Base-by-base conservation (phyloP, 352 stramenopile genomes). In the Blastocystis sp. region DNA sequence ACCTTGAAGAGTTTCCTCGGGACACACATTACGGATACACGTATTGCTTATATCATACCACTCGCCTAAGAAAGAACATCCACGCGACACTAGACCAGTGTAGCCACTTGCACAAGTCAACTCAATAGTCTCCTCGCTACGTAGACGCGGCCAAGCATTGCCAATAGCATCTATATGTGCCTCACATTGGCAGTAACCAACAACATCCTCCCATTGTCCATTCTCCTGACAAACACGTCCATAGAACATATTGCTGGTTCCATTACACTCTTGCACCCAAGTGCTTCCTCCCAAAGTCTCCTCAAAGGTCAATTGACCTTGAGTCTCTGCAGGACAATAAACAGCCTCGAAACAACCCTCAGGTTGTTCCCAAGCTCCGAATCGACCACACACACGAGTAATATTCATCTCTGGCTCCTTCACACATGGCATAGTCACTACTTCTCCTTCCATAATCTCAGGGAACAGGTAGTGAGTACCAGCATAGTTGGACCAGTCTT, bases 401-500 rank as follows among this genome's bases (percentile, higher is more conserved):
- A 89, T 89, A 33, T 27, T 30, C 22, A 40, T 62, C 66, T 75
- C 78, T 9, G 54, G 24, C 3, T 53, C 66, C 6, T 64, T 37
- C 42, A 42, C 60, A 62, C 78, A 89, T 0, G 58, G 53, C 60
- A 79, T 27, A 17, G 58, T 77, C 42, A 33, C 78, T 15, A 42
- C 37, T 1, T 33, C 35, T 35, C 56, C 42, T 40, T 48, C 66
- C 24, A 40, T 40, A 22, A 57, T 76, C 66, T 89, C 44, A 9
- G 57, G 56, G 78, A 89, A 89, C 51, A 7, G 0, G 48, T 89
- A 89, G 27, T 89, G 73, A 33, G 73, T 84, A 4, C 73, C 73
- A 13, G 73, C 73, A 57, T 84, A 84, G 51, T 84, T 84, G 4
- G 22, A 30, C 73, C 73, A 84, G 51, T 66, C 73, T 33, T 66